Conservation (phyloP, 805 yeast species). For the Cyberlindnera sargentensis region DNA sequence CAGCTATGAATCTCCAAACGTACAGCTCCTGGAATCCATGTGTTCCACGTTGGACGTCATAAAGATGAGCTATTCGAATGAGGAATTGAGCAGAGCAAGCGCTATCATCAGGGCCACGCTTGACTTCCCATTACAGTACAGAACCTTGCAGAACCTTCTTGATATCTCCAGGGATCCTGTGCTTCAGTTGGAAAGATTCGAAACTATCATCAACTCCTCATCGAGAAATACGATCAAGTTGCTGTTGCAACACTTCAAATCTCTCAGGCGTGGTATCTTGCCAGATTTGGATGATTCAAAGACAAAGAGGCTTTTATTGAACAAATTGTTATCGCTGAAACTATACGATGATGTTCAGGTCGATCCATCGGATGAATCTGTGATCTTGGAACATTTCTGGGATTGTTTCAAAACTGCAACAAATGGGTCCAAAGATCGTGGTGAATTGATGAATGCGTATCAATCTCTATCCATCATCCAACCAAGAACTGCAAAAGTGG, state of each 20-base stretch:
- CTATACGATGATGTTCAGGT: slow-evolving; percentile 21
- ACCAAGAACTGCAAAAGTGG: slow-evolving; percentile 9
- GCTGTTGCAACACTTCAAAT: background rate
- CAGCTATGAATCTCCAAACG: slow-evolving; percentile 2
- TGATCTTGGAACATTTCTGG: slow-evolving; percentile 31
- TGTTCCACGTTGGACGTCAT: slow-evolving; percentile 1
- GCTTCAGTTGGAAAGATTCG: slow-evolving; percentile 7
- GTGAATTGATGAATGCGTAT: slow-evolving; percentile 33
- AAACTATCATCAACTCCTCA: slow-evolving; percentile 2
- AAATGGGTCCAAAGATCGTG: slow-evolving; percentile 32
- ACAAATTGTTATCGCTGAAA: slow-evolving; percentile 24
- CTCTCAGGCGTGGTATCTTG: slow-evolving; percentile 8
- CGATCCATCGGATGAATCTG: slow-evolving; percentile 5
- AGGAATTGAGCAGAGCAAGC: background rate
- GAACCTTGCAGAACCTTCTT: slow-evolving; percentile 5
- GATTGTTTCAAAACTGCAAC: slow-evolving; percentile 36
- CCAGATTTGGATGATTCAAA: slow-evolving; percentile 10
- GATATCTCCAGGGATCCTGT: slow-evolving; percentile 1
- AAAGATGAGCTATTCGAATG: background rate
- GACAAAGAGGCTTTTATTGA: slow-evolving; percentile 15
- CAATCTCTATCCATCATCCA: slow-evolving; percentile 20
- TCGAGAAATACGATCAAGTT: background rate
- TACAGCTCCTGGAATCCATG: slow-evolving; percentile 4
- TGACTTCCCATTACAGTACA: slow-evolving; percentile 10
- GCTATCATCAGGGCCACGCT: slow-evolving; percentile 2